These are phyloP conservation scores for Cercospora beticola DNA, from an alignment of 2,329 filamentous ascomycete species.

Conservation along the genomic window DNA sequence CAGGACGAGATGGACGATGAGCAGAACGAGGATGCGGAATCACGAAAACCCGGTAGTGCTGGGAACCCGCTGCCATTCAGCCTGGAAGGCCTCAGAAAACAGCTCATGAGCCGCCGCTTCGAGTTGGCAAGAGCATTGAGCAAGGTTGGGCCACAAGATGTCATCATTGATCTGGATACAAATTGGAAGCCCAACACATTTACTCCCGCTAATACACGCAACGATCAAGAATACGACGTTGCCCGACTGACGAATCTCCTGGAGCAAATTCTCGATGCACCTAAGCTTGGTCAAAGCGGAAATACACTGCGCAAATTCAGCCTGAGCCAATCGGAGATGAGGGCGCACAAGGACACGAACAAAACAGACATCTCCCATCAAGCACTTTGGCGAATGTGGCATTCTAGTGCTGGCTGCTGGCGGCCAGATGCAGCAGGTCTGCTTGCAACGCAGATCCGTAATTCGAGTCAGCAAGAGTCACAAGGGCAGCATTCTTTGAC, in stretches of 20 bases:
- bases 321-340: background rate
- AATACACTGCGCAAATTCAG: background rate
- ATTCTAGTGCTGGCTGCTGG: constrained; percentile 26
- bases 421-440: constrained; percentile 25
- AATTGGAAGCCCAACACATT: constrained; percentile 10
- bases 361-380: constrained; percentile 11
- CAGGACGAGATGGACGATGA: constrained; percentile 42
- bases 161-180: constrained; percentile 20
- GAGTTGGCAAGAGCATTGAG: constrained; percentile 27
- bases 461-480: background rate
- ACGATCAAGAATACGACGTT: constrained; percentile 32
- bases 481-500: background rate
- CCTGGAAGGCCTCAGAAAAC: constrained; percentile 30
- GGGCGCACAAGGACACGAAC: background rate
- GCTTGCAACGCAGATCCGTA: constrained; percentile 16
- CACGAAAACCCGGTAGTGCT: constrained; percentile 11
- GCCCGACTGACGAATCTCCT: constrained; percentile 34
- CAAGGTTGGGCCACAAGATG: constrained; percentile 20
- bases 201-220: constrained; percentile 5
- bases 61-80: constrained; percentile 14
- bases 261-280: constrained; percentile 36
- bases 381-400: constrained; percentile 24
- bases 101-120: constrained; percentile 24
- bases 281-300: constrained; percentile 12
- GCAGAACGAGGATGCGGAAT: constrained; percentile 23